Percentiles rank a stretch among this genome's conserved stretches.
Conservation (phyloP, 352 stramenopile genomes). For the Globisporangium acanthophoron region DNA sequence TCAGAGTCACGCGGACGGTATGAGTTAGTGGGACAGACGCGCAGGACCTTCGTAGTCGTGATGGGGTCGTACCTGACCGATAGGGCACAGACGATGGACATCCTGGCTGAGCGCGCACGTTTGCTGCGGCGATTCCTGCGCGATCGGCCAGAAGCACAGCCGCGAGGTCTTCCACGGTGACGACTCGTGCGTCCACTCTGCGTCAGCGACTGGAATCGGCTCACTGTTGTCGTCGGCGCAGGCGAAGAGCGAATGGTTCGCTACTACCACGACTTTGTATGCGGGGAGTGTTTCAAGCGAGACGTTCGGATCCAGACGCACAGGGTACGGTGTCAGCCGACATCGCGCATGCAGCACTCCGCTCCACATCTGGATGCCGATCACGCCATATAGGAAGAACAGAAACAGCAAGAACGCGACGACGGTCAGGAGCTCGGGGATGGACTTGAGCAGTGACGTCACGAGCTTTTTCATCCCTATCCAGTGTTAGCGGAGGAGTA, state of each 20-base stretch:
- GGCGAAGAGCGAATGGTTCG: conserved; percentile 28
- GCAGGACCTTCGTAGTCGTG: too few relatives aligned
- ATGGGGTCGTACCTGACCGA: conserved; percentile 19
- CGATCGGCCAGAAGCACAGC: conserved; percentile 88
- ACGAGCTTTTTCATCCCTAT: conserved; percentile 78
- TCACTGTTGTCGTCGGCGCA: conserved; percentile 28
- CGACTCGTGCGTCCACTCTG: conserved; percentile 38
- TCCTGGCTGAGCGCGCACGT: conserved; percentile 46
- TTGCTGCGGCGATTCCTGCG: conserved; percentile 49
- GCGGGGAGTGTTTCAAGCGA: conserved; percentile 20
- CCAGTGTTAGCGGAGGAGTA: background rate
- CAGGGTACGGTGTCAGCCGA: conserved; percentile 60
- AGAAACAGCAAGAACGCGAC: conserved; percentile 77
- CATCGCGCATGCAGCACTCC: conserved; percentile 60
- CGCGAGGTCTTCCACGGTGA: conserved; percentile 48
- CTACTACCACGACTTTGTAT: conserved; percentile 27
- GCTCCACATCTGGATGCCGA: conserved; percentile 80
- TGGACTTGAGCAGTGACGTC: conserved; percentile 61
- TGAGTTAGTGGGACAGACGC: too few relatives aligned
- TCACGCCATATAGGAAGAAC: conserved; percentile 83
- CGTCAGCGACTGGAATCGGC: conserved; percentile 27
- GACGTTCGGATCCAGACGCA: conserved; percentile 37
- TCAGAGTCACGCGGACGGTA: background rate
- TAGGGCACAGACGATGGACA: conserved; percentile 34
- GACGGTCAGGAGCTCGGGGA: conserved; percentile 74